phyloP scores from a whole-genome alignment of 73 alveolate species.

The Paramecium primaurelia region DNA sequence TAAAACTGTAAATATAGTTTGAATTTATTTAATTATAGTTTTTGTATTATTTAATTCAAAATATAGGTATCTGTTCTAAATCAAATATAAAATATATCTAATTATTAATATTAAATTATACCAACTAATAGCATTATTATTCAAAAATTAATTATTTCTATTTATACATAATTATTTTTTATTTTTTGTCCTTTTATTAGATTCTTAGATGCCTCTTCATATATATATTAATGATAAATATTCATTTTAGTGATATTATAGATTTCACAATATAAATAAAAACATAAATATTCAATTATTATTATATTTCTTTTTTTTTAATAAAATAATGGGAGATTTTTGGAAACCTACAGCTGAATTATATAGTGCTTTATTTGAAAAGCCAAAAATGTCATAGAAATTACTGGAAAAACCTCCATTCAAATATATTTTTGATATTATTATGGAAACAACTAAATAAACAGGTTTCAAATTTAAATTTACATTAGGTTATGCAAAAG shows the following conservation, averaged over 20 bases:
- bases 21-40: not conserved
- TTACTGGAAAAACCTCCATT: constrained; percentile 89
- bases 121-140: not conserved
- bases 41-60: not conserved
- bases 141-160: no score
- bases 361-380: constrained; percentile 80
- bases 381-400: constrained; percentile 92
- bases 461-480: constrained; percentile 74
- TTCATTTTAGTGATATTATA: not conserved
- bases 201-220: no score
- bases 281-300: not conserved
- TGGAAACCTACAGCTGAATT: constrained; percentile 93
- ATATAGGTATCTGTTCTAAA: not conserved
- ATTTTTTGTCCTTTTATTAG: not conserved
- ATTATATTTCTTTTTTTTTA: not conserved
- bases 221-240: not conserved
- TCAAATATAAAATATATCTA: not conserved
- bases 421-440: constrained; percentile 77
- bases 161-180: no score
- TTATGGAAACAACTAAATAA: constrained; percentile 84
- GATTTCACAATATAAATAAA: not conserved
- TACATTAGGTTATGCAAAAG: constrained; percentile 65
- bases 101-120: no score
- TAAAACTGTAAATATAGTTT: not conserved
- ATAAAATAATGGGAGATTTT: constrained; percentile 41